These are phyloP conservation scores for Beauveria varroae DNA, from an alignment of 2,329 filamentous ascomycete genomes.

Conservation along the genomic window DNA sequence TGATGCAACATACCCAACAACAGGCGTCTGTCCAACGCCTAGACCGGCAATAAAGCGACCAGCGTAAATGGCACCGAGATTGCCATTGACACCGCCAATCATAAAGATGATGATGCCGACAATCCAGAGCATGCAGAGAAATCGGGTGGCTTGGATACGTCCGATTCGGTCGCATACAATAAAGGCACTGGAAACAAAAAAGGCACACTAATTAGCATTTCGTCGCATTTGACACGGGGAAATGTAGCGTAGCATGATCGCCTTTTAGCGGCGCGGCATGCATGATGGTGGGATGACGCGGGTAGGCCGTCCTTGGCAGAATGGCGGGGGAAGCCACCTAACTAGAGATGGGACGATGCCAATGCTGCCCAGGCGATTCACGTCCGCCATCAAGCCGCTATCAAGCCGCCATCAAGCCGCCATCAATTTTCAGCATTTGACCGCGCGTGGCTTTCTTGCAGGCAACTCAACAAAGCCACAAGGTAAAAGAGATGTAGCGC, in stretches of 20 bases:
- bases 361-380: background rate
- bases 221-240: background rate
- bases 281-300: background rate
- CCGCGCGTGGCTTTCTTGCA: no score
- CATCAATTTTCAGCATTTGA: no score
- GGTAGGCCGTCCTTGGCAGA: constrained; percentile 4
- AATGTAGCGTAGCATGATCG: background rate
- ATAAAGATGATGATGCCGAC: constrained; percentile 53
- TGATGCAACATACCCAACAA: constrained; percentile 40
- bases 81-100: constrained; percentile 41
- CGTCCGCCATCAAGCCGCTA: background rate
- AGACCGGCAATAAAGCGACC: constrained; percentile 60
- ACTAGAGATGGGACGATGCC: background rate
- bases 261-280: background rate
- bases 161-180: constrained; percentile 52
- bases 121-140: constrained; percentile 51
- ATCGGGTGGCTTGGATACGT: constrained; percentile 54
- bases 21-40: constrained; percentile 59
- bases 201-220: background rate
- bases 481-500: no score
- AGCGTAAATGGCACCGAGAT: constrained; percentile 51
- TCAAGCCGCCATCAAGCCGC: no score
- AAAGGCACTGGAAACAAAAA: constrained; percentile 39
- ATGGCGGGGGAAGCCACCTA: background rate
- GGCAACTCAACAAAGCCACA: no score